A percentile compares a stretch with the other conserved stretches of the same genome.
Conservation (phyloP, 2,329 filamentous ascomycete species). For the Microcyclospora tardicrescens region DNA sequence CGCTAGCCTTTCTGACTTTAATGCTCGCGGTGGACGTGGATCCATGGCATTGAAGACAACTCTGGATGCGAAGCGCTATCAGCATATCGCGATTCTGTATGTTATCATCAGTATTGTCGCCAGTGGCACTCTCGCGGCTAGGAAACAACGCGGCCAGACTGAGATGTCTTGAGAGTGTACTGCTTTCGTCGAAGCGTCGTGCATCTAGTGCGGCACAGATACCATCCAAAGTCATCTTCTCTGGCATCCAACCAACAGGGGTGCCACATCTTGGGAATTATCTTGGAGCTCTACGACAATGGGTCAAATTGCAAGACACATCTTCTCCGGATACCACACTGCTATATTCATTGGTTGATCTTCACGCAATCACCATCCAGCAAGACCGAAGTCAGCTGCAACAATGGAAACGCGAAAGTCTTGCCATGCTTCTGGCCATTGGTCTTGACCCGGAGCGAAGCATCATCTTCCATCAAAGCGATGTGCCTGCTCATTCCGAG, state of each 20-base stretch:
- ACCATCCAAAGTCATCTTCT: constrained; percentile 55
- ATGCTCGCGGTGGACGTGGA: too few relatives aligned
- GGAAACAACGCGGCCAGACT: too few relatives aligned
- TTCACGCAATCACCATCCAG: constrained; percentile 79
- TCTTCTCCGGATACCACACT: constrained; percentile 46
- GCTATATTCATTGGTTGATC: constrained; percentile 78
- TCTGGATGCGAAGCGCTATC: too few relatives aligned
- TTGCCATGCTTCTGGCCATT: constrained; percentile 71
- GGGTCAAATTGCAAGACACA: constrained; percentile 66
- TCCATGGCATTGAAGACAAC: too few relatives aligned
- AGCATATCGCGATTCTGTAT: too few relatives aligned
- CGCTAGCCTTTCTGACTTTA: too few relatives aligned
- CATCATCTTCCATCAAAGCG: constrained; percentile 63
- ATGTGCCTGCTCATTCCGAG: constrained; percentile 62
- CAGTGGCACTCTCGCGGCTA: too few relatives aligned
- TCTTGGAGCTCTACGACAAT: constrained; percentile 74
- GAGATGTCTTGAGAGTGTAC: too few relatives aligned
- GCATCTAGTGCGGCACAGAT: neutral
- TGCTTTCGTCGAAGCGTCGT: too few relatives aligned
- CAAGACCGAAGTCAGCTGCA: constrained; percentile 52
- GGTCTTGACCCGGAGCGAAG: constrained; percentile 68
- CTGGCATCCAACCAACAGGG: constrained; percentile 92
- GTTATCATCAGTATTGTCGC: too few relatives aligned
- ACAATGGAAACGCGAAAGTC: constrained; percentile 55
- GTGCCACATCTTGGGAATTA: constrained; percentile 94